phyloP scores from a whole-genome alignment of 1,284 basidiomycete species.

The Coniophora puteana region DNA sequence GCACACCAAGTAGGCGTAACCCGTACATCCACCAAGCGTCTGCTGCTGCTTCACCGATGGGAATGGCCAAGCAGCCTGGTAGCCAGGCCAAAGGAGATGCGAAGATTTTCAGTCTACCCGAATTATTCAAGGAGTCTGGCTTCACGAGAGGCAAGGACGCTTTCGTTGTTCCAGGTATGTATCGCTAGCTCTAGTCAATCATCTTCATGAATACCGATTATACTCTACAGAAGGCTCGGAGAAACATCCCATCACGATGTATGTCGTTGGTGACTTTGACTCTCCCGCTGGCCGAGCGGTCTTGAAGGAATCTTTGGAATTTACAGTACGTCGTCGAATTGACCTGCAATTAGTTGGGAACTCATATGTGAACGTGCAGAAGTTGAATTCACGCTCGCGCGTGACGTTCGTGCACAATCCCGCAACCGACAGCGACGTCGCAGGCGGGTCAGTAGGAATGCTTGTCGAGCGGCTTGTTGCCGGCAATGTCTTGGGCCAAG shows the following conservation, averaged over 20 bases:
- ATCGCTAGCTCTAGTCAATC: too few relatives aligned
- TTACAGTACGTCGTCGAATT: conserved; percentile 51
- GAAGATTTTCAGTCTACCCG: conserved; percentile 21
- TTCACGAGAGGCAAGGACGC: conserved; percentile 14
- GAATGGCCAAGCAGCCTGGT: neutral
- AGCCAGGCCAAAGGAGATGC: too few relatives aligned
- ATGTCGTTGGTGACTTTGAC: conserved; percentile 82
- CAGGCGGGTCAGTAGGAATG: conserved; percentile 16
- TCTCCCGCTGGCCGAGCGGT: conserved; percentile 52
- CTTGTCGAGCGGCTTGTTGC: conserved; percentile 46
- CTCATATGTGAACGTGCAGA: conserved; percentile 28
- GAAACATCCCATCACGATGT: conserved; percentile 48
- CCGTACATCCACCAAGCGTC: conserved; percentile 50
- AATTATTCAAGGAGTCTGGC: conserved; percentile 19
- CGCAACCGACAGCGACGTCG: conserved; percentile 10
- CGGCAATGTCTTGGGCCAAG: conserved; percentile 33
- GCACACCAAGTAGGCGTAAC: conserved; percentile 68
- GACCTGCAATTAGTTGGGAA: too few relatives aligned
- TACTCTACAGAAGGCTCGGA: conserved; percentile 31
- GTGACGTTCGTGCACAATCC: conserved; percentile 70
- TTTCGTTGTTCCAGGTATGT: conserved; percentile 24
- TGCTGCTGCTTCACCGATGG: neutral
- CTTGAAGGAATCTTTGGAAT: conserved; percentile 58
- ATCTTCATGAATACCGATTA: too few relatives aligned
- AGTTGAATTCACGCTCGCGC: conserved; percentile 40